These are phyloP conservation scores for Metrosideros polymorpha DNA, from an alignment of 441 rosid species.

Conservation along the genomic window DNA sequence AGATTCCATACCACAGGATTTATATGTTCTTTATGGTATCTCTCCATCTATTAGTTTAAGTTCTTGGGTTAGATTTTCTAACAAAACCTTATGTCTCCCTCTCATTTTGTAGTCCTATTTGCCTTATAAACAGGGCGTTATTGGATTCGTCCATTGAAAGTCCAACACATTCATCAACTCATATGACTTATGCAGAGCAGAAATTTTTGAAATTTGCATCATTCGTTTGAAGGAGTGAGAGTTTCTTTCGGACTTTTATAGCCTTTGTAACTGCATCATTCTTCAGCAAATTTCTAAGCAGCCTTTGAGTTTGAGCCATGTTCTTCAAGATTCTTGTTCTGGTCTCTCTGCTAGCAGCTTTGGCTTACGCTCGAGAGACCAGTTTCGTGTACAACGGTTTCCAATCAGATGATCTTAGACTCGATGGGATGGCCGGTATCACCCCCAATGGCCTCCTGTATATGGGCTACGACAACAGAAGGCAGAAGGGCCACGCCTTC, in stretches of 20 bases:
- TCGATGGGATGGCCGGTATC: too few species aligned
- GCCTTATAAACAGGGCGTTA: neutral
- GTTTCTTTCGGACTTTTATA: too few species aligned
- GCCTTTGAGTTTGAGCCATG: conserved; percentile 2
- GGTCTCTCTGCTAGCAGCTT: conserved; percentile 9
- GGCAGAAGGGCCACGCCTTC: neutral
- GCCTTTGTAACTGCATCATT: neutral
- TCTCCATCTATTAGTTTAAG: too few species aligned
- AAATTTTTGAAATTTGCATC: neutral
- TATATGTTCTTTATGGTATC: too few species aligned
- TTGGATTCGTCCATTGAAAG: neutral
- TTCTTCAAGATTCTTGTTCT: conserved; percentile 1
- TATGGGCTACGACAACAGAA: neutral
- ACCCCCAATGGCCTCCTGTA: neutral
- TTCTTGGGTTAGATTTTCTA: too few species aligned
- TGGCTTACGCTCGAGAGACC: conserved; percentile 10
- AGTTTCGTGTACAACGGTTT: conserved; percentile 23
- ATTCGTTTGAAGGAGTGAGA: neutral
- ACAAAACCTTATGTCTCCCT: too few species aligned
- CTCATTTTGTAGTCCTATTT: neutral
- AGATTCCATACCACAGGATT: too few species aligned
- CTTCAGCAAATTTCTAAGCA: neutral
- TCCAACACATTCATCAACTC: neutral
- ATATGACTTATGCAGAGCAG: neutral
- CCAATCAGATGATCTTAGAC: too few species aligned